Conservation (phyloP, 352 stramenopile genomes). For the Phytophthora sp. region DNA sequence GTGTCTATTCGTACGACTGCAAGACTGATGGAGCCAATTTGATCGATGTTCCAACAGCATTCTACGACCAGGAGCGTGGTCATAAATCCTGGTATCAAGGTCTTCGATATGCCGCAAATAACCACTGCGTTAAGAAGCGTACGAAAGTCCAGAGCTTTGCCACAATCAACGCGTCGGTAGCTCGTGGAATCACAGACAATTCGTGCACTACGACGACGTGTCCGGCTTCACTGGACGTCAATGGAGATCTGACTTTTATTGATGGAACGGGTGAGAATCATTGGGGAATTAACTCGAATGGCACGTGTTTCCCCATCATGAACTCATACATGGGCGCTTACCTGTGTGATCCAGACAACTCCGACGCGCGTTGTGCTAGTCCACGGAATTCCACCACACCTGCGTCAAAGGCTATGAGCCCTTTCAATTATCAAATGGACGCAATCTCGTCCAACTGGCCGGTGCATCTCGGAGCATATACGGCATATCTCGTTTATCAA, state of each 20-base stretch:
- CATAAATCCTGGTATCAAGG: constrained; percentile 73
- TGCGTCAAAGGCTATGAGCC: constrained; percentile 54
- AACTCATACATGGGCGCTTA: constrained; percentile 64
- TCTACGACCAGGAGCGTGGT: constrained; percentile 47
- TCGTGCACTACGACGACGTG: constrained; percentile 45
- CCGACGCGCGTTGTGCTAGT: constrained; percentile 42
- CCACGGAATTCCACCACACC: constrained; percentile 44
- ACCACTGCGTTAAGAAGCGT: constrained; percentile 46
- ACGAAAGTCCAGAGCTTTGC: constrained; percentile 47
- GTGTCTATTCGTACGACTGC: constrained; percentile 57
- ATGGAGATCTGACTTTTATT: constrained; percentile 50
- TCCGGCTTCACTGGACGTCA: constrained; percentile 57
- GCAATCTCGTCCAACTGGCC: constrained; percentile 79
- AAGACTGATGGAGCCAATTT: constrained; percentile 55
- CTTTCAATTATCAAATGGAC: constrained; percentile 60
- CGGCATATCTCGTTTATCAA: constrained; percentile 60
- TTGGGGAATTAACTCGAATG: constrained; percentile 64
- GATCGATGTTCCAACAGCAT: constrained; percentile 49
- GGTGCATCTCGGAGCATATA: constrained; percentile 74
- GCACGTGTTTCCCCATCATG: constrained; percentile 57
- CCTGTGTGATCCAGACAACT: constrained; percentile 58
- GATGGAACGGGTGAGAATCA: constrained; percentile 46
- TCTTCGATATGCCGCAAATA: constrained; percentile 66
- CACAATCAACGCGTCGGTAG: constrained; percentile 49
- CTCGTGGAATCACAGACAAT: constrained; percentile 53